phyloP scores from a whole-genome alignment of 2,329 filamentous ascomycete genomes.

The Talaromyces islandicus region DNA sequence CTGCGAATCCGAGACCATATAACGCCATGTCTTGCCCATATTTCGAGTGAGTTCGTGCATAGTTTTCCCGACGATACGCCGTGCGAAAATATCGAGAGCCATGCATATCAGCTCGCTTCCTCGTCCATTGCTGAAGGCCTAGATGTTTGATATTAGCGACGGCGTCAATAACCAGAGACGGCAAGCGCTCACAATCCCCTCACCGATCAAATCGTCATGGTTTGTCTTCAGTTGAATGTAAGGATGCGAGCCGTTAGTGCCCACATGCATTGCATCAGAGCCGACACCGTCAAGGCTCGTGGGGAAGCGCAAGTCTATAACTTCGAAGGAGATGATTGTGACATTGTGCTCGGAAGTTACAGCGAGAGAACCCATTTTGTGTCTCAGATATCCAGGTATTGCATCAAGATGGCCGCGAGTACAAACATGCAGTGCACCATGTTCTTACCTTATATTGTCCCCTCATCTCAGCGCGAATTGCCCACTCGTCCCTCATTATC shows the following conservation, averaged over 20 bases:
- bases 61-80: conserved; percentile 67
- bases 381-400: background rate
- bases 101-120: conserved; percentile 89
- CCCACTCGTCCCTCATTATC: background rate
- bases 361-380: background rate
- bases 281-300: conserved; percentile 37
- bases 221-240: conserved; percentile 13
- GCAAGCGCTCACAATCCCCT: background rate
- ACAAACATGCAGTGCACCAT: background rate
- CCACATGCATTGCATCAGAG: conserved; percentile 35
- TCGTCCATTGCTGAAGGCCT: conserved; percentile 50
- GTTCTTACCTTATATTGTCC: background rate
- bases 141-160: background rate
- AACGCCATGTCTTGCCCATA: conserved; percentile 87
- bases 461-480: background rate
- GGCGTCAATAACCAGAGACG: background rate
- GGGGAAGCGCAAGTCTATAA: conserved; percentile 58
- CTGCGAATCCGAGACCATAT: conserved; percentile 85
- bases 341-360: conserved; percentile 49
- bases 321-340: conserved; percentile 88
- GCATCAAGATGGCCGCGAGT: background rate
- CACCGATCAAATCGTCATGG: background rate
- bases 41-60: conserved; percentile 70
- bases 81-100: conserved; percentile 71
- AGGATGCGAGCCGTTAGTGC: conserved; percentile 6